Evolutionary conservation across 768 basidiomycete genomes (phyloP).

Genomic region (Lyophyllum atratum): DNA sequence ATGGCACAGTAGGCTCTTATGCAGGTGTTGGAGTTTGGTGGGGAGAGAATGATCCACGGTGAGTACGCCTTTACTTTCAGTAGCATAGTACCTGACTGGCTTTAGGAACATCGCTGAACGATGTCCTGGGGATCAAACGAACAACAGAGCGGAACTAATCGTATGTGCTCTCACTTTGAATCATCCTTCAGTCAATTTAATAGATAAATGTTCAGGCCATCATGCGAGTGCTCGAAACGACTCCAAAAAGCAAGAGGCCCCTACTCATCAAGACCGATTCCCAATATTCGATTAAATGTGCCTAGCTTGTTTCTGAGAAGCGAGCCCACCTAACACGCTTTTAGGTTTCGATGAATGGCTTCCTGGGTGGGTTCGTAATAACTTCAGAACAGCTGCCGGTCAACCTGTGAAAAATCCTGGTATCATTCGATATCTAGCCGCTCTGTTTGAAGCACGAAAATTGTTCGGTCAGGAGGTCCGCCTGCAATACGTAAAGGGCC

Average conservation of each 20-base stretch:
- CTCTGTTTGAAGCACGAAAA: slow-evolving; percentile 57
- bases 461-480: slow-evolving; percentile 53
- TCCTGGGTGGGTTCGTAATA: slow-evolving; percentile 59
- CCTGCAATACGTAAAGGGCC: slow-evolving; percentile 78
- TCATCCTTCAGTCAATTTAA: not conserved
- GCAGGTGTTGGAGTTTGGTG: slow-evolving; percentile 94
- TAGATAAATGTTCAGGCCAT: slow-evolving; percentile 62
- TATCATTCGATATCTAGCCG: slow-evolving; percentile 70
- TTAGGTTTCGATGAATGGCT: slow-evolving; percentile 74
- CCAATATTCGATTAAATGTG: slow-evolving; percentile 80
- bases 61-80: slow-evolving; percentile 8
- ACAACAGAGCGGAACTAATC: slow-evolving; percentile 87
- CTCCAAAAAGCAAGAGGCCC: slow-evolving; percentile 52
- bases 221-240: slow-evolving; percentile 74
- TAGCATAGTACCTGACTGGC: not conserved
- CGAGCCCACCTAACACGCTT: slow-evolving; percentile 6
- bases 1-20: slow-evolving; percentile 64
- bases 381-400: slow-evolving; percentile 49
- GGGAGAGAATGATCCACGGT: slow-evolving; percentile 70
- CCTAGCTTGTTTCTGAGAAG: slow-evolving; percentile 12
- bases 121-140: slow-evolving; percentile 82
- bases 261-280: slow-evolving; percentile 88
- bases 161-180: slow-evolving; percentile 40
- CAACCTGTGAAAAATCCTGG: slow-evolving; percentile 69
- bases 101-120: slow-evolving; percentile 79